Percentiles rank a stretch among this genome's conserved stretches.
These are phyloP conservation scores for Fusarium concolor DNA, from an alignment of 2,329 filamentous ascomycete genomes.

Conservation along the genomic window DNA sequence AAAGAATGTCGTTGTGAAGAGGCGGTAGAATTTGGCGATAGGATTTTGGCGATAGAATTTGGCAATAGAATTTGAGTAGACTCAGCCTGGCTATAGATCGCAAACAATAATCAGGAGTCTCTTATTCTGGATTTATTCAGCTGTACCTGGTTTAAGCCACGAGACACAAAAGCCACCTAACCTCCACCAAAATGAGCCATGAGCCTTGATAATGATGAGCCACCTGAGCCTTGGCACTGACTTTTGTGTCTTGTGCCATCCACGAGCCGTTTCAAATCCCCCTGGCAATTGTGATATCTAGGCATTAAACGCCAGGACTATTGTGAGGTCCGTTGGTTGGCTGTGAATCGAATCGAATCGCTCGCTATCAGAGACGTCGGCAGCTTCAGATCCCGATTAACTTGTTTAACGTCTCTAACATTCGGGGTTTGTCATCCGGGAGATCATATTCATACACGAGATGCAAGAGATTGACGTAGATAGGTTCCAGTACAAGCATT, in stretches of 20 bases:
- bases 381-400: constrained; percentile 31
- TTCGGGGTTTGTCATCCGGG: background rate
- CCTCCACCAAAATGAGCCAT: constrained; percentile 17
- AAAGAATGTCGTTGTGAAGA: constrained; percentile 30
- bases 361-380: constrained; percentile 18
- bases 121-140: background rate
- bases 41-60: constrained; percentile 31
- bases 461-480: constrained; percentile 2
- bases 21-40: constrained; percentile 26
- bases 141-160: background rate
- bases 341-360: background rate
- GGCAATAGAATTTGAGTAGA: constrained; percentile 18
- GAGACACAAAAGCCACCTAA: constrained; percentile 3
- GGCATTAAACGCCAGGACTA: constrained; percentile 10
- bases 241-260: constrained; percentile 16
- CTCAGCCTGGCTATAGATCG: constrained; percentile 14
- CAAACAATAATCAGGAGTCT: background rate
- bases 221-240: constrained; percentile 34
- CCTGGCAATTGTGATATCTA: constrained; percentile 1
- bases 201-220: constrained; percentile 1
- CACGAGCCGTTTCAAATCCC: constrained; percentile 32
- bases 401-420: constrained; percentile 12
- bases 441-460: background rate
- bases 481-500: constrained; percentile 6
- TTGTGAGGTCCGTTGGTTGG: constrained; percentile 1